Evolutionary conservation across 495 filamentous ascomycete species (phyloP).

Genomic region (Trichocladium uniseriatum): DNA sequence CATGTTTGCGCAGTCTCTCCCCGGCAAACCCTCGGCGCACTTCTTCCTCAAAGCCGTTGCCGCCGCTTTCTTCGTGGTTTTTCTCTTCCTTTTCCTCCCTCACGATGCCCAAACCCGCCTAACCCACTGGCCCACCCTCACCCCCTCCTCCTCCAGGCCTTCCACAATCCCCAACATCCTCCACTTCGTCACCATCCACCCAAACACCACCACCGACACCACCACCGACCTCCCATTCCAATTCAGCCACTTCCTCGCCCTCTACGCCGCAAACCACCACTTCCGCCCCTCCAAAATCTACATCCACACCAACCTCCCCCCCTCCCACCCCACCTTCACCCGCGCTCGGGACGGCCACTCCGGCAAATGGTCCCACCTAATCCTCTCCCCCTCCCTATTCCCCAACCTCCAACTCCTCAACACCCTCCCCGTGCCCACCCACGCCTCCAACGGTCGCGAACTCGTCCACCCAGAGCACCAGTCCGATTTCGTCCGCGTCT

Average conservation of each 20-base stretch:
- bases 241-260: constrained; percentile 18
- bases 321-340: constrained; percentile 4
- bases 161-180: constrained; percentile 17
- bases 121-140: no score
- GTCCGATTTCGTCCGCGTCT: constrained; percentile 14
- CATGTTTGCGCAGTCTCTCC: no score
- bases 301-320: constrained; percentile 42
- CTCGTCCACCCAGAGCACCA: constrained; percentile 14
- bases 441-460: constrained; percentile 9
- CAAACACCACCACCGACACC: constrained; percentile 4
- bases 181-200: constrained; percentile 16
- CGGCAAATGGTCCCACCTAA: constrained; percentile 21
- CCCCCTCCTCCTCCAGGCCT: no score
- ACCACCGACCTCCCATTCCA: constrained; percentile 10
- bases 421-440: constrained; percentile 1
- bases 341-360: constrained; percentile 40
- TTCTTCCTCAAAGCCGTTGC: no score
- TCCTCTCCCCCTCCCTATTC: constrained; percentile 4
- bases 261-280: constrained; percentile 10
- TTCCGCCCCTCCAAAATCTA: constrained; percentile 10
- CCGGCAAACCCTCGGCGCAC: no score
- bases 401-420: constrained; percentile 1
- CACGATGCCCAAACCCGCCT: no score
- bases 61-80: no score
- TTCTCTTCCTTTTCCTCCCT: no score